Percentiles rank a stretch among this genome's conserved stretches.
phyloP scores from a whole-genome alignment of 768 basidiomycete species.

The Tulasnella sp. region DNA sequence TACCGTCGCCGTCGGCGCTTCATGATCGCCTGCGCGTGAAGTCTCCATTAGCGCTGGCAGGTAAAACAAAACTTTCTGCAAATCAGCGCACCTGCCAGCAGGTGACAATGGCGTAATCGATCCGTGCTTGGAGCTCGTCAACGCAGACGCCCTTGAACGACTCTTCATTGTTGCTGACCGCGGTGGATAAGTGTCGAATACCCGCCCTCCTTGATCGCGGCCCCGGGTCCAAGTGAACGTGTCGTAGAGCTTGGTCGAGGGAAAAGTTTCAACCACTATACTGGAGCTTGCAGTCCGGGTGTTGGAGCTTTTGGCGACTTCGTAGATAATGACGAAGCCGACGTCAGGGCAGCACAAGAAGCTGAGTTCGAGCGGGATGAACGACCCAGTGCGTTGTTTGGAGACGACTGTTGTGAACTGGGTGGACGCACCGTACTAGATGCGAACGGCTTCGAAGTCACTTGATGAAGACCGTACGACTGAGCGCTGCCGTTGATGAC shows the following conservation, averaged over 20 bases:
- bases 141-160: slow-evolving; percentile 69
- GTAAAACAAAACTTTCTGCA: not conserved
- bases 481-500: too few relatives aligned
- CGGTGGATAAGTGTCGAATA: slow-evolving; percentile 80
- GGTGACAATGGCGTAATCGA: slow-evolving; percentile 99
- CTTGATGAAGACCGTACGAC: too few relatives aligned
- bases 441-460: slow-evolving; percentile 74
- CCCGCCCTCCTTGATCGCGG: slow-evolving; percentile 55
- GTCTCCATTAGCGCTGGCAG: not conserved
- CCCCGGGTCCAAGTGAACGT: slow-evolving; percentile 80
- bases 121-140: slow-evolving; percentile 67
- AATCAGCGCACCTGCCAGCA: slow-evolving; percentile 79
- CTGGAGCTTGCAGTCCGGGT: slow-evolving; percentile 92
- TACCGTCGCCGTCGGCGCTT: slow-evolving; percentile 77
- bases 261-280: slow-evolving; percentile 73
- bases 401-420: slow-evolving; percentile 57
- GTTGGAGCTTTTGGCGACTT: slow-evolving; percentile 73
- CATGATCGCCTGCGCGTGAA: slow-evolving; percentile 73
- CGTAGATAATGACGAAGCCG: slow-evolving; percentile 88
- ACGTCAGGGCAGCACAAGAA: slow-evolving; percentile 81
- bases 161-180: slow-evolving; percentile 88
- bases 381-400: slow-evolving; percentile 67
- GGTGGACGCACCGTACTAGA: slow-evolving; percentile 46
- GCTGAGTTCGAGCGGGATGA: slow-evolving; percentile 69
- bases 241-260: slow-evolving; percentile 64